These are phyloP conservation scores for Xylariaceae sp. DNA, from an alignment of 2,329 filamentous ascomycete species.

Conservation along the genomic window DNA sequence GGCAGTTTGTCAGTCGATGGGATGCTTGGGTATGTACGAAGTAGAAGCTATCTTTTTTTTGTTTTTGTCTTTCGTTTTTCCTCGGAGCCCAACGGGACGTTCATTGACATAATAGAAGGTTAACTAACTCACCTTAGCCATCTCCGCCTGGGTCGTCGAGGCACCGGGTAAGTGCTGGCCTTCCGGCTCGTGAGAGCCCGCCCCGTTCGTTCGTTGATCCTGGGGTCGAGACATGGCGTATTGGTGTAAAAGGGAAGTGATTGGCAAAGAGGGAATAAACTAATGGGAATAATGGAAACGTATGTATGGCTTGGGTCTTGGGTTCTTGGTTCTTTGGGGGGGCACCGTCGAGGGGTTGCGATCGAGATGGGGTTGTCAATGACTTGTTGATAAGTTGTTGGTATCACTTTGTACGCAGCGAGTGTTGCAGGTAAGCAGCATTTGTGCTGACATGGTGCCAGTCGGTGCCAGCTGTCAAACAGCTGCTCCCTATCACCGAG, in stretches of 20 bases:
- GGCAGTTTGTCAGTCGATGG: constrained; percentile 19
- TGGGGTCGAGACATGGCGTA: constrained; percentile 24
- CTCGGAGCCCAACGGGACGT: background rate
- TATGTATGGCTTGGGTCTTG: background rate
- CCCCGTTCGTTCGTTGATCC: constrained; percentile 9
- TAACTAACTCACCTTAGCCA: constrained; percentile 25
- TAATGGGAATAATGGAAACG: background rate
- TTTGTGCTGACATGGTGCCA: background rate
- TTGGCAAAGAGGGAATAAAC: background rate
- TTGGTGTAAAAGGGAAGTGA: background rate
- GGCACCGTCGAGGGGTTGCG: background rate
- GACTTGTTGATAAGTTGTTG: background rate
- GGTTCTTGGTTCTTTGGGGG: background rate
- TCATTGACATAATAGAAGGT: background rate
- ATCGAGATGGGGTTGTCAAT: background rate
- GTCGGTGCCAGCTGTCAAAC: background rate
- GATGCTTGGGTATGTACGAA: too few species aligned
- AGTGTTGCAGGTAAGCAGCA: background rate
- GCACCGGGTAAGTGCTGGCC: constrained; percentile 14
- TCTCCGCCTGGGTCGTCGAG: constrained; percentile 23
- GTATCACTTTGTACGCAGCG: background rate
- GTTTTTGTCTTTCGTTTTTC: background rate
- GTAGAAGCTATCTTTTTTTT: background rate
- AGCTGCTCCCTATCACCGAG: background rate
- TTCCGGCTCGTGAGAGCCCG: constrained; percentile 9